Evolutionary conservation across 805 yeast genomes (phyloP).

Genomic region (Cyberlindnera galapagoensis): DNA sequence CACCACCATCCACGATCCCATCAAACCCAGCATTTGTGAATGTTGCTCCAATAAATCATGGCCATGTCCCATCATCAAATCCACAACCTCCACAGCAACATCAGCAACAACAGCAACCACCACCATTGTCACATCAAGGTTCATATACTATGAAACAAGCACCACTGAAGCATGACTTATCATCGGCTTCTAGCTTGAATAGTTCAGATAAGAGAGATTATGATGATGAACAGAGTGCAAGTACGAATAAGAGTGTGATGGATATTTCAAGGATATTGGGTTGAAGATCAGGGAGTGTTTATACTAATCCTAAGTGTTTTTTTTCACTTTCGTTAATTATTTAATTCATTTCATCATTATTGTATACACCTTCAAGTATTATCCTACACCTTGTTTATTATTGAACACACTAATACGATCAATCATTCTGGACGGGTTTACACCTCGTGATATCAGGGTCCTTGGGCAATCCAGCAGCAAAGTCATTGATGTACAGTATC

Average conservation of each 20-base stretch:
- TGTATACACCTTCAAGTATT: conserved; percentile 2
- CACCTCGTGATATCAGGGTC: conserved; percentile 61
- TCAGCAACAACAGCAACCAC: too few relatives aligned
- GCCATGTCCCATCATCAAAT: too few relatives aligned
- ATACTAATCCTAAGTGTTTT: too few relatives aligned
- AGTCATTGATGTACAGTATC: conserved; percentile 69
- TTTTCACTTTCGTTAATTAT: not conserved
- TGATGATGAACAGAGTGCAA: not conserved
- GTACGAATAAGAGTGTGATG: conserved; percentile 14
- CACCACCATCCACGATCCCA: conserved; percentile 16
- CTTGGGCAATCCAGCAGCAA: conserved; percentile 73
- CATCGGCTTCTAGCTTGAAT: too few relatives aligned
- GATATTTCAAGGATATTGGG: conserved; percentile 18
- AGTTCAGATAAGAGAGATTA: too few relatives aligned
- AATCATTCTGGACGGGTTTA: conserved; percentile 28
- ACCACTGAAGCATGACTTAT: too few relatives aligned
- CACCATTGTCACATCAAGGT: too few relatives aligned
- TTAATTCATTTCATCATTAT: not conserved
- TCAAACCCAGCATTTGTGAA: conserved; percentile 9
- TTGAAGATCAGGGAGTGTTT: conserved; percentile 26
- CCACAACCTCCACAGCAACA: too few relatives aligned
- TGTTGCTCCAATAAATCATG: too few relatives aligned
- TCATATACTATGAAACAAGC: too few relatives aligned
- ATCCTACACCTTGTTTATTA: conserved; percentile 28
- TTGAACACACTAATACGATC: too few relatives aligned